phyloP scores from a whole-genome alignment of 106 monocot genomes.

The Alisma plantagoaquatica region DNA sequence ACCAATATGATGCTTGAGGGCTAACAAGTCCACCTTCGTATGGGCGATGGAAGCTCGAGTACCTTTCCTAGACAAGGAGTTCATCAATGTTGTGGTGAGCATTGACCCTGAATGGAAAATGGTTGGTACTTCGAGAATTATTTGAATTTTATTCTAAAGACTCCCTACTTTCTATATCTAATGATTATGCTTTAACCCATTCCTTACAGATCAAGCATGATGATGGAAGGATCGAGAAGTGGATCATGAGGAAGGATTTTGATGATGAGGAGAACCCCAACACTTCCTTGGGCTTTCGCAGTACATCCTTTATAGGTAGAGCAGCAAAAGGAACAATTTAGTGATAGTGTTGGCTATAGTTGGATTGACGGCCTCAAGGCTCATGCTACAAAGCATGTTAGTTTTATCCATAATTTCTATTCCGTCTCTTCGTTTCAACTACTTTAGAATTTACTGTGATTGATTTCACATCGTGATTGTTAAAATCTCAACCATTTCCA shows the following conservation, averaged over 20 bases:
- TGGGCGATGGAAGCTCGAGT: not conserved
- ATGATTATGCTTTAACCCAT: not conserved
- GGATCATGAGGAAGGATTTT: not conserved
- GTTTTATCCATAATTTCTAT: not conserved
- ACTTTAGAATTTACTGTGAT: too few relatives aligned
- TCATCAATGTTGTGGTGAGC: not conserved
- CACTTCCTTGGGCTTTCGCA: not conserved
- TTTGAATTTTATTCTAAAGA: not conserved
- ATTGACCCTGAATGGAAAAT: not conserved
- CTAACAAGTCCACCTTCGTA: not conserved
- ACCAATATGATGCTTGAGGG: not conserved
- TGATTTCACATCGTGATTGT: too few relatives aligned
- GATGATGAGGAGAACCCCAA: not conserved
- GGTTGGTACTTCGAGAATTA: not conserved
- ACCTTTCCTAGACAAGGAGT: not conserved
- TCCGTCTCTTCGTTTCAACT: not conserved
- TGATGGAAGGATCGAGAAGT: not conserved
- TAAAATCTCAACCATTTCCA: too few relatives aligned
- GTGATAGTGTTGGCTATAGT: too few relatives aligned
- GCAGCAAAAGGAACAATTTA: too few relatives aligned
- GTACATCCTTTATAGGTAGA: too few relatives aligned
- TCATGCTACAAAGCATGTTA: too few relatives aligned
- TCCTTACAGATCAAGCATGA: not conserved
- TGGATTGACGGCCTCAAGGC: too few relatives aligned
- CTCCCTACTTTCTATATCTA: not conserved